Conservation (phyloP, 2,329 filamentous ascomycete species). For the Cercospora sp. region DNA sequence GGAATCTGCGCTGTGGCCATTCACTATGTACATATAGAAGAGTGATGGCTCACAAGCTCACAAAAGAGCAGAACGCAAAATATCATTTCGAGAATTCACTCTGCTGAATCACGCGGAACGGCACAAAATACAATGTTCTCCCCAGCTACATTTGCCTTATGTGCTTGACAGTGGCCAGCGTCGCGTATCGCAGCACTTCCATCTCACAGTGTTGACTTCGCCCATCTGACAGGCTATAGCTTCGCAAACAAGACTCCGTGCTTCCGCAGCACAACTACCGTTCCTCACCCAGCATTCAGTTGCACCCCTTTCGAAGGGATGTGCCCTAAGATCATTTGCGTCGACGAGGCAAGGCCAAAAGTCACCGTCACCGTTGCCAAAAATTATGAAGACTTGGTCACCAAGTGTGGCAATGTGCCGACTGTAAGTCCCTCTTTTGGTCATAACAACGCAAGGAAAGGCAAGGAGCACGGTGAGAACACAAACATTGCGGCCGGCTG, state of each 20-base stretch:
- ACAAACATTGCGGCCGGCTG: neutral
- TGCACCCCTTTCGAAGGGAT: constrained; percentile 17
- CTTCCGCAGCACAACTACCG: constrained; percentile 18
- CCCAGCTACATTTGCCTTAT: neutral
- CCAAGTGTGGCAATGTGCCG: constrained; percentile 9
- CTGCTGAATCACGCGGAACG: neutral
- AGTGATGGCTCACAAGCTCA: neutral
- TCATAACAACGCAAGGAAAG: neutral
- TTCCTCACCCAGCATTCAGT: constrained; percentile 11
- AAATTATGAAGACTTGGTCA: constrained; percentile 8
- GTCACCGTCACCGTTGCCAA: constrained; percentile 16
- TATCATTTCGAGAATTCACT: neutral
- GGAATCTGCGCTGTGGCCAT: neutral
- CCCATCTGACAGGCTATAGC: neutral
- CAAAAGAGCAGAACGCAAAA: neutral
- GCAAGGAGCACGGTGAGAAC: neutral
- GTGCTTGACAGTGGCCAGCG: neutral
- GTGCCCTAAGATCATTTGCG: constrained; percentile 18
- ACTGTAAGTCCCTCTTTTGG: constrained; percentile 4
- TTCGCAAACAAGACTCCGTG: constrained; percentile 11
- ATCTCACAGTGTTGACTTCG: neutral
- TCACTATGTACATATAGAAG: neutral
- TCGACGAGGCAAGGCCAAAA: constrained; percentile 5
- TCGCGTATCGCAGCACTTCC: neutral
- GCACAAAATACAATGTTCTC: neutral